Evolutionary conservation across 768 basidiomycete genomes (phyloP), one percentile per base, ranked within the genome.

Genomic region (Leccinum incarnatum): DNA sequence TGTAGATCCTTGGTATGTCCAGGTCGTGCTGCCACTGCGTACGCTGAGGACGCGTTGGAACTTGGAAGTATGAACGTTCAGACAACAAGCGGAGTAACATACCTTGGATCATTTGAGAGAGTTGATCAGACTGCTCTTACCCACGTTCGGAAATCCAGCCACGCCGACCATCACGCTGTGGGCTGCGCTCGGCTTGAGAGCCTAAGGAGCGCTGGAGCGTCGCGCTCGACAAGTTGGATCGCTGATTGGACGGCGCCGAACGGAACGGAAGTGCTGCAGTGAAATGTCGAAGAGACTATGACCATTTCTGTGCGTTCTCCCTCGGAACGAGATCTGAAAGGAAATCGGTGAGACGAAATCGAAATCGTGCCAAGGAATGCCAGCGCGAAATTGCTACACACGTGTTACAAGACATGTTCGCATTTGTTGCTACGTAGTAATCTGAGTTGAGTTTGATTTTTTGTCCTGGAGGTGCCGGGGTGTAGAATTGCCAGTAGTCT

Each of bases 131-230:
- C 87, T 91, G 57, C 25, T 25, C 77, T 98, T 98, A 14, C 96
- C 96, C 49, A 98, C 96, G 72, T 98, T 98, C 1, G 97, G 96
- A 74, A 94, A 96, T 2, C 97, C 96, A 7, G 98, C 91, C n/a
- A 98, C 91, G 15, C 94, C 94, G 53, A 96, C 83, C 0, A 91
- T 94, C 53, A 93, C 78, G 62, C 84, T 89, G 36, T 86, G 84
- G 1, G 84, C 77, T 3, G 74, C 65, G 34, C 78, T 84, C 1
- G 87, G 88, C 62, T 87, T 89, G 71, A 77, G 2, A 96, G 79
- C 54, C 88, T 88, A 40, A 95, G 77, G 2, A 96, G 78, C 51
- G 88, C 78, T 27, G 91, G 91, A 2, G 88, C 0, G 90, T 91
- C 1, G 83, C 76, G 1, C 86, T 87, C 0, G 91, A 90, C 34